Percentiles rank a stretch among this genome's conserved stretches.
phyloP scores from a whole-genome alignment of 176 grass and related monocot genomes.

The Aegilops tauschii region DNA sequence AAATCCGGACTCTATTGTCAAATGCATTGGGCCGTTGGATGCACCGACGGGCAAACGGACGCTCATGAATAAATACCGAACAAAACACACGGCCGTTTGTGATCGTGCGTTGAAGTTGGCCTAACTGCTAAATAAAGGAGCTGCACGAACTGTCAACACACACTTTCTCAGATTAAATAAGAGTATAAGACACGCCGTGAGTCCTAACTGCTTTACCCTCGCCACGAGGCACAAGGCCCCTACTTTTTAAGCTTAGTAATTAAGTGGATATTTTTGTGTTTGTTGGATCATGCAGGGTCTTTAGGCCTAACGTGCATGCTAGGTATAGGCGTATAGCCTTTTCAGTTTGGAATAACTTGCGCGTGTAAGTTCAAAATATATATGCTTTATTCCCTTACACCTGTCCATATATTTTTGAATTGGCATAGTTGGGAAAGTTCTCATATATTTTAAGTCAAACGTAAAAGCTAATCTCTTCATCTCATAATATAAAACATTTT shows the following conservation, averaged over 20 bases:
- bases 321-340: slow-evolving; percentile 28
- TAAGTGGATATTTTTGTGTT: background rate
- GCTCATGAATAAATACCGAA: no score
- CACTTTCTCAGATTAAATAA: background rate
- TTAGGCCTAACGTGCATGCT: background rate
- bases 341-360: slow-evolving; percentile 8
- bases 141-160: background rate
- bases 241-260: slow-evolving; percentile 2
- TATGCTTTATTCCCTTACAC: slow-evolving; percentile 16
- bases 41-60: no score
- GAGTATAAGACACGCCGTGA: background rate
- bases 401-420: slow-evolving; percentile 1
- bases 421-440: background rate
- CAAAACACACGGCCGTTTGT: no score
- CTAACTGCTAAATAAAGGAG: no score
- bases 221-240: background rate
- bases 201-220: background rate
- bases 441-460: background rate
- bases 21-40: no score
- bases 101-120: no score
- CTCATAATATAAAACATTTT: no score
- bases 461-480: background rate
- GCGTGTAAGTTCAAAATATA: background rate
- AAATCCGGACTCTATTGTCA: no score
- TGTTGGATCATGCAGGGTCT: slow-evolving; percentile 2